Evolutionary conservation across 1,139 yeast genomes (phyloP).

Genomic region (Pichiaceae sp.): DNA sequence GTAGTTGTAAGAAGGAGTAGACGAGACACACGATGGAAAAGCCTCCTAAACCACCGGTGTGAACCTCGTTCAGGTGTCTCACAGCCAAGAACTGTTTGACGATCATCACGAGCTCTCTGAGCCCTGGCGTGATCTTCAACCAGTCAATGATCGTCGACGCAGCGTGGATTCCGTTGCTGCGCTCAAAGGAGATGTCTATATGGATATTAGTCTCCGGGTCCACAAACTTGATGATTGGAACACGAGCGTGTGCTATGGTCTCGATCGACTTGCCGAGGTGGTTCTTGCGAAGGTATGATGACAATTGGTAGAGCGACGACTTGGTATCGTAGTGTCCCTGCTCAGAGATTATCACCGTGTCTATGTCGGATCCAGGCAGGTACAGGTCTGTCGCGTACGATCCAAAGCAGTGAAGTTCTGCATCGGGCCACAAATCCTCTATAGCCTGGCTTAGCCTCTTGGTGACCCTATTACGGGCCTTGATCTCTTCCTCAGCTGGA

Average conservation of each 20-base stretch:
- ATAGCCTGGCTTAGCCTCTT: slow-evolving; percentile 51
- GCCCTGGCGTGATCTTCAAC: slow-evolving; percentile 68
- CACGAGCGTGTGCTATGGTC: slow-evolving; percentile 87
- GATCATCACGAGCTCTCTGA: slow-evolving; percentile 76
- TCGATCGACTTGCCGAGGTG: slow-evolving; percentile 68
- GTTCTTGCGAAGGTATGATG: slow-evolving; percentile 57
- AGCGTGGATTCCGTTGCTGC: slow-evolving; percentile 78
- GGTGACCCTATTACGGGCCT: slow-evolving; percentile 61
- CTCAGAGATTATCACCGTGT: slow-evolving; percentile 75
- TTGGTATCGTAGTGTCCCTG: slow-evolving; percentile 60
- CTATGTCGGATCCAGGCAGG: slow-evolving; percentile 94
- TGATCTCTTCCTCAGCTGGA: slow-evolving; percentile 72
- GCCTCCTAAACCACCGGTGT: slow-evolving; percentile 94
- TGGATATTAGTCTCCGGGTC: slow-evolving; percentile 68
- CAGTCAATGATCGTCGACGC: slow-evolving; percentile 74
- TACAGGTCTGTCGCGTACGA: slow-evolving; percentile 92
- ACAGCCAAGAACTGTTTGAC: slow-evolving; percentile 82
- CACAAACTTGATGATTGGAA: slow-evolving; percentile 89
- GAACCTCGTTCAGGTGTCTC: slow-evolving; percentile 81
- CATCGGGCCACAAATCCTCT: slow-evolving; percentile 63
- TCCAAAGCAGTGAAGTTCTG: slow-evolving; percentile 85
- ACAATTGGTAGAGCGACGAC: slow-evolving; percentile 62
- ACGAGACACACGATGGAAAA: slow-evolving; percentile 85
- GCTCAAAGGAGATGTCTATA: slow-evolving; percentile 87
- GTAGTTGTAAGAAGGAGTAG: slow-evolving; percentile 71